Evolutionary conservation across 2,329 filamentous ascomycete genomes (phyloP), one percentile per base, ranked within the genome.

Genomic region (Sphaceloma murrayae): DNA sequence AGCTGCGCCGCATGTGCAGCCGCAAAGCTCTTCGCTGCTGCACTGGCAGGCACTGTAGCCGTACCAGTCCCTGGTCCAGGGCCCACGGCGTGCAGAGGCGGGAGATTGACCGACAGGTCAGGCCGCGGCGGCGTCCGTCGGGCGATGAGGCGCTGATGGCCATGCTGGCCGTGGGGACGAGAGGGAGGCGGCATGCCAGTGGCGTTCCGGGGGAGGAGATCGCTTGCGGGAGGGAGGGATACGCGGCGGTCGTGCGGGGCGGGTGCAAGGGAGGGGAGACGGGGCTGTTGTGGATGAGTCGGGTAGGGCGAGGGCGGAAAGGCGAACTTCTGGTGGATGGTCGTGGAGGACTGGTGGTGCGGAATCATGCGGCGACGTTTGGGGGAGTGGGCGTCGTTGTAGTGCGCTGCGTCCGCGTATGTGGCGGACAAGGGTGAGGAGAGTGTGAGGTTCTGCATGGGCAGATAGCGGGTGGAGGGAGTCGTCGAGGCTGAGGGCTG

Each of bases 341-440:
- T 22, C 2, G 36, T 40, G 3, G 19, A 13, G 10, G 19, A n/a
- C 3, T 40, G 36, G 9, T n/a, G 10, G 1, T 24, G 36, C 32
- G 65, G 67, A 50, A 74, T 74, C 54, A 74, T 74, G 27, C 80
- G 74, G 16, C 80, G 74, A 46, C 79, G 73, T 56, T 84, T 83
- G 19, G 64, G 60, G 43, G 82, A 78, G 7, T 70, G 67, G 2
- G 71, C 69, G 59, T 42, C 51, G n/a, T n/a, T n/a, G n/a, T n/a
- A n/a, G n/a, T n/a, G n/a, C n/a, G n/a, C n/a, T n/a, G n/a, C n/a
- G n/a, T 27, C 11, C 7, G 39, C 43, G 19, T 31, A 33, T 17
- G 46, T 46, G 1, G 31, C 17, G 11, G 48, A 43, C 2, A 32
- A 57, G 29, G 60, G 60, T 8, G 61, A 62, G 32, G 60, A 54